Conservation (phyloP, 495 filamentous ascomycete species). For the Penicillium crystallinum region DNA sequence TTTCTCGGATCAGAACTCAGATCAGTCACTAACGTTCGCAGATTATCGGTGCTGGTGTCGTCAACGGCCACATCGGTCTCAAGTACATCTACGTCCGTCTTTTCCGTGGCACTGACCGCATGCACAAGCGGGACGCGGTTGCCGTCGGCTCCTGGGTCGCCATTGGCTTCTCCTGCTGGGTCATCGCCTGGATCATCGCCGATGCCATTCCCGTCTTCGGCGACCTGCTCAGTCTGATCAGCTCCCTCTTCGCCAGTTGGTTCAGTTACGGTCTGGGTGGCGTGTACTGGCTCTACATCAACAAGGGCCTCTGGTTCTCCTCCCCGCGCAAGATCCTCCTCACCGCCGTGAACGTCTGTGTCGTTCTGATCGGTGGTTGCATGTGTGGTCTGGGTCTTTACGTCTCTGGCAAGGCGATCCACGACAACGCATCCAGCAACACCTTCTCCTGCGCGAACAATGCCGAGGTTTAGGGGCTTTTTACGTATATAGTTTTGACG, state of each 20-base stretch:
- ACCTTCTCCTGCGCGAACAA: conserved; percentile 36
- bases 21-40: conserved; percentile 12
- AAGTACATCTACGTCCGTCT: conserved; percentile 64
- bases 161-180: conserved; percentile 51
- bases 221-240: conserved; percentile 51
- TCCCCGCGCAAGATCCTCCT: conserved; percentile 34
- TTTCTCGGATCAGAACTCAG: background rate
- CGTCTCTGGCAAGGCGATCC: conserved; percentile 33
- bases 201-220: conserved; percentile 70
- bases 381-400: conserved; percentile 39
- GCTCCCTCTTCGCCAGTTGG: conserved; percentile 32
- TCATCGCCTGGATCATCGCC: conserved; percentile 67
- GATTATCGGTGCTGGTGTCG: conserved; percentile 37
- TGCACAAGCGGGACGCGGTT: conserved; percentile 51
- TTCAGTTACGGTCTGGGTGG: conserved; percentile 41
- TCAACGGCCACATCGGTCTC: conserved; percentile 55
- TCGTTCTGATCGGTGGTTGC: conserved; percentile 28
- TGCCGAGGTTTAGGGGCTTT: conserved; percentile 3
- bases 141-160: conserved; percentile 49
- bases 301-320: conserved; percentile 31
- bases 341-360: conserved; percentile 29
- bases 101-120: conserved; percentile 50
- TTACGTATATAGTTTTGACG: background rate
- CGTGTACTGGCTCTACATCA: conserved; percentile 43
- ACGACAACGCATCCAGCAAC: conserved; percentile 23